Base-by-base conservation (phyloP, 2,329 filamentous ascomycete species). In the Talaromyces sp. region DNA sequence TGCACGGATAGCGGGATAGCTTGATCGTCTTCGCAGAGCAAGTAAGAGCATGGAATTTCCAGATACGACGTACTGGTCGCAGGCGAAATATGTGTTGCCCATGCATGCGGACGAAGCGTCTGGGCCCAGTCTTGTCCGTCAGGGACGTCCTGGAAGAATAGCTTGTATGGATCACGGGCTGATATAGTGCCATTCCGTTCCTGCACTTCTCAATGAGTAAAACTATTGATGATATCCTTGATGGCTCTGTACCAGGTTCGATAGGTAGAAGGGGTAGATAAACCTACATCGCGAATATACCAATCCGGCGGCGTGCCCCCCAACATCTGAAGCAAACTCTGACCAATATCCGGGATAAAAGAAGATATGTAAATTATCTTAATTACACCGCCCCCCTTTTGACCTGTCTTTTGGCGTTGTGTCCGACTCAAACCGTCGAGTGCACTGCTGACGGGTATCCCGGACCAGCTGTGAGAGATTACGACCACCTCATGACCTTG, bases 401-500 rank as follows among this genome's bases (percentile, higher is more conserved):
- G 63, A 3, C 68, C 67, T 15, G 59, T 58, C 19, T 62, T 48
- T 53, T 69, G 59, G 8, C 70, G 64, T 15, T 69, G 65, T 2
- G 60, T 37, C n/a, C 37, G 33, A 37, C 43, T 56, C 21, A 50
- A 66, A 1, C 69, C 70, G 10, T 68, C 62, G 1, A 73, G 59
- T 2, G 68, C 67, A 58, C 71, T 71, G 61, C 65, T 73, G 15
- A 72, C 72, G 0, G 71, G 71, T 9, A 74, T 56, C 2, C 70
- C 70, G 4, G 71, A 66, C 68, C 73, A 74, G 59, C 72, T 73
- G 63, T 74, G 72, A 25, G 64, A 62, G 5, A 73, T 53, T 4
- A 74, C 45, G 15, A 73, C 60, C 6, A 73, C 63, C 6, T 72
- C 65, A 17, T 63, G 60, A 0, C 73, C 73, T 1, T 66, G 62